phyloP scores from a whole-genome alignment of 2,329 filamentous ascomycete genomes.

The Ploettnerulaceae sp. region DNA sequence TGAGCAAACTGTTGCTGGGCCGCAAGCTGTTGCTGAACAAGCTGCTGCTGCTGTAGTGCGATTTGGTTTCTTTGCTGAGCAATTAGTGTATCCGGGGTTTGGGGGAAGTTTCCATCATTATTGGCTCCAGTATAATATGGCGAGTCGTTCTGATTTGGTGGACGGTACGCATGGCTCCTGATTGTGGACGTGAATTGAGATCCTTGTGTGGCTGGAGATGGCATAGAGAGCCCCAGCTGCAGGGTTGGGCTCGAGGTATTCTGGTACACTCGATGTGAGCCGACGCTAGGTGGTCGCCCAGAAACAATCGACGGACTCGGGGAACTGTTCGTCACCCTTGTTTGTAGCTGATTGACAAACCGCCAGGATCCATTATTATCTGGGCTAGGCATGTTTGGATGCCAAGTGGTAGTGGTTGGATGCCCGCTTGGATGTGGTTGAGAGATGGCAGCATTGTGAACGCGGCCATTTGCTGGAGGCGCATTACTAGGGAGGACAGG shows the following conservation, averaged over 20 bases:
- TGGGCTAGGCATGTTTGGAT: slow-evolving; percentile 13
- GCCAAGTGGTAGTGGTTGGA: slow-evolving; percentile 5
- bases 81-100: not conserved
- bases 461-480: not conserved
- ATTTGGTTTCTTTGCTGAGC: slow-evolving; percentile 8
- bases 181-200: slow-evolving; percentile 9
- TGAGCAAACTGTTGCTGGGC: slow-evolving; percentile 1
- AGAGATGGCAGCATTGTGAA: not conserved
- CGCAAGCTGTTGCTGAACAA: not conserved
- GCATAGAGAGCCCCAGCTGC: slow-evolving; percentile 25
- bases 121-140: not conserved
- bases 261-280: slow-evolving; percentile 11
- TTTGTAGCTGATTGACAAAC: not conserved
- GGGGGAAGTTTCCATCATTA: not conserved
- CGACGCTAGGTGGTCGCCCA: slow-evolving; percentile 15
- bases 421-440: not conserved
- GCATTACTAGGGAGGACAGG: slow-evolving; percentile 15
- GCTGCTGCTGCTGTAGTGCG: slow-evolving; percentile 7
- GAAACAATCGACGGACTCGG: slow-evolving; percentile 13
- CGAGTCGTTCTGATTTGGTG: not conserved
- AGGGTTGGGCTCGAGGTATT: slow-evolving; percentile 23
- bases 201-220: slow-evolving; percentile 24
- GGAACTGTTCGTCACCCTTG: slow-evolving; percentile 8
- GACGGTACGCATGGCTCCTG: slow-evolving; percentile 12
- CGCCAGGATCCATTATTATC: slow-evolving; percentile 14